phyloP scores from a whole-genome alignment of 768 basidiomycete species.

The Naganishia vaughanmartiniae region DNA sequence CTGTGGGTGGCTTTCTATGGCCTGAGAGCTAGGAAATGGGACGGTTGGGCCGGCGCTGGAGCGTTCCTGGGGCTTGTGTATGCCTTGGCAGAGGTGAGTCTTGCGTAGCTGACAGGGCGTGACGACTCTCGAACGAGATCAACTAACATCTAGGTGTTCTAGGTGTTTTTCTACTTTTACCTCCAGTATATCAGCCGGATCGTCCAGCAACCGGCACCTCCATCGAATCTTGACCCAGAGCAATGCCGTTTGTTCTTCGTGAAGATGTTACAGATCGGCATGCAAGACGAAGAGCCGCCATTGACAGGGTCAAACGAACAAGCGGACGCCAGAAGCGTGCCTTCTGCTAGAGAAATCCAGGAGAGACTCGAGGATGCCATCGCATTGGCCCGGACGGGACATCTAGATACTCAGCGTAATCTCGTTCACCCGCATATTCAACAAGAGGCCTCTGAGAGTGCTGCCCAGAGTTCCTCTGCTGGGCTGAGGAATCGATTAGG shows the following conservation, averaged over 20 bases:
- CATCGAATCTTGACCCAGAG: conserved; percentile 21
- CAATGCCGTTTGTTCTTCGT: conserved; percentile 26
- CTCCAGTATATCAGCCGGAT: conserved; percentile 4
- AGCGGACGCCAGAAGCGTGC: neutral
- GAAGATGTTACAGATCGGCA: conserved; percentile 24
- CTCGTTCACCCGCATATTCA: neutral
- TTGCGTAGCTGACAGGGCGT: neutral
- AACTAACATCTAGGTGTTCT: neutral
- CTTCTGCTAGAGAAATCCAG: conserved; percentile 4
- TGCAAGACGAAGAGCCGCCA: conserved; percentile 1
- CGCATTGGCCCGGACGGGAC: neutral
- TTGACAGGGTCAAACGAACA: neutral
- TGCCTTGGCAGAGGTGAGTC: conserved; percentile 3
- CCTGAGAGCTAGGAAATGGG: conserved; percentile 2
- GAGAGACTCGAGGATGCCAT: conserved; percentile 15
- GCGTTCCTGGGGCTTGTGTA: conserved; percentile 7
- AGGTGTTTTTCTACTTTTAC: conserved; percentile 21
- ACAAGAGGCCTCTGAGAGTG: neutral
- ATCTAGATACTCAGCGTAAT: neutral
- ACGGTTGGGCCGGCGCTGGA: neutral
- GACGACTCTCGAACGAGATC: neutral
- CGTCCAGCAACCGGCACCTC: conserved; percentile 26
- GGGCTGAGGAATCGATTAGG: neutral
- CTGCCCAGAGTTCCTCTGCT: neutral
- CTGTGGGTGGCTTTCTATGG: conserved; percentile 5